These are phyloP conservation scores for Isatis tinctoria DNA, from an alignment of 345 rosid species.

Conservation along the genomic window DNA sequence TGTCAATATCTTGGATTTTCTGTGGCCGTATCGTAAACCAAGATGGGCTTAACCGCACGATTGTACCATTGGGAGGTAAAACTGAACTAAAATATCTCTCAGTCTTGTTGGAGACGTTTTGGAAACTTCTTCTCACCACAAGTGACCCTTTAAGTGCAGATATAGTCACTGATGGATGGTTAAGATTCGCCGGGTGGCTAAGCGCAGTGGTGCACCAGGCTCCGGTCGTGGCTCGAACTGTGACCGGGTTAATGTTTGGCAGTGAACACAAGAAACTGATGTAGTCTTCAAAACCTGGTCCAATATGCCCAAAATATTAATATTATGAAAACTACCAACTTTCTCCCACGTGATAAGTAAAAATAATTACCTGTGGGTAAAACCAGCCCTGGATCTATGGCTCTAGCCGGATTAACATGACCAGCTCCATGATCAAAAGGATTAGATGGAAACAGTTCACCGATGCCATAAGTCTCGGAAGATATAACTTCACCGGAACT, in stretches of 20 bases:
- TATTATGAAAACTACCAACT: background rate
- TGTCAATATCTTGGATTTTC: constrained; percentile 45
- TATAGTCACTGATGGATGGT: constrained; percentile 73
- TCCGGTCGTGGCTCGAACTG: constrained; percentile 48
- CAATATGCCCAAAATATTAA: background rate
- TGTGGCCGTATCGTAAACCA: constrained; percentile 53
- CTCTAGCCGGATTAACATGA: constrained; percentile 55
- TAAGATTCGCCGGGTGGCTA: constrained; percentile 61
- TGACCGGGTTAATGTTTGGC: constrained; percentile 36
- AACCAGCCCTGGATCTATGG: constrained; percentile 80
- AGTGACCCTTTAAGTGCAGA: constrained; percentile 43
- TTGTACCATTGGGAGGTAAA: constrained; percentile 64
- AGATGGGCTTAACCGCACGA: constrained; percentile 46
- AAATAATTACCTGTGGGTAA: constrained; percentile 45
- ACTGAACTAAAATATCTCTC: constrained; percentile 54
- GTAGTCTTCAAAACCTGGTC: constrained; percentile 61
- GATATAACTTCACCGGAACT: constrained; percentile 49
- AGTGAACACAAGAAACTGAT: constrained; percentile 67
- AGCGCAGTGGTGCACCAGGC: constrained; percentile 40
- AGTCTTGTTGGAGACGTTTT: constrained; percentile 44
- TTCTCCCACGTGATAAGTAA: background rate
- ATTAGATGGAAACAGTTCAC: constrained; percentile 40
- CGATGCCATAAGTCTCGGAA: constrained; percentile 42
- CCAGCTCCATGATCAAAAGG: constrained; percentile 76
- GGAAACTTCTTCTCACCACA: constrained; percentile 49